Evolutionary conservation across 2,329 filamentous ascomycete species (phyloP), one percentile per base, ranked within the genome.

Genomic region (Paecilomyces dactylethromorphus): DNA sequence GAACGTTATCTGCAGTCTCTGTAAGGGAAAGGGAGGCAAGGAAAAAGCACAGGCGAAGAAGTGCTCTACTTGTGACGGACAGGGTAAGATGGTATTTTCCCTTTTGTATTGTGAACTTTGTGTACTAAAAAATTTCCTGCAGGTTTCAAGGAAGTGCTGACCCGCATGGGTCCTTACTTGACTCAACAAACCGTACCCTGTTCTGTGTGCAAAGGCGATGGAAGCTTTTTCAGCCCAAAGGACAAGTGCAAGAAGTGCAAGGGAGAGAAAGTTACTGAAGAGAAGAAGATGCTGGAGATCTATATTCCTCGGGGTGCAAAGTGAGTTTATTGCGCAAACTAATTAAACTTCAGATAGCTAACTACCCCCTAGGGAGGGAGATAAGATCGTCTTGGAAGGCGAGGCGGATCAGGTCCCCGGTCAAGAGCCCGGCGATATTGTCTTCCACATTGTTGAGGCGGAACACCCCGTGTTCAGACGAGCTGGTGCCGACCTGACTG

Each of bases 221-320:
- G 94, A 5, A 87, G 87, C 70, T 87, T 92, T 70, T 96, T 87
- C 79, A 93, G 93, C 75, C 91, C 96, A 71, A 97, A 97, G 81
- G 94, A 99, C 71, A 91, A 91, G 72, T 99, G 94, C 82, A 96
- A 96, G 82, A 97, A 94, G 81, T 99, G 94, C 85, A 97, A 97
- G 79, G 94, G 94, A 69, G 90, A 90, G 75, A 85, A 91, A 62
- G 92, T 91, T 13, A 86, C 87, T 52, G 88, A 92, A 68, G 90
- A 94, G 76, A 94, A 90, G 76, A 99, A 97, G 79, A 90, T 93
- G 3, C 81, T 99, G 61, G 94, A 99, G 78, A 88, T 99, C 56
- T 97, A 97, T 78, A 96, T 99, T 60, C 92, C 93, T 10, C 86
- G 90, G 56, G 93, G 93, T 53, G 89, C 89, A 45, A 85, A 85